phyloP scores from a whole-genome alignment of 768 basidiomycete species.

The Sporobolomyces phaffii region DNA sequence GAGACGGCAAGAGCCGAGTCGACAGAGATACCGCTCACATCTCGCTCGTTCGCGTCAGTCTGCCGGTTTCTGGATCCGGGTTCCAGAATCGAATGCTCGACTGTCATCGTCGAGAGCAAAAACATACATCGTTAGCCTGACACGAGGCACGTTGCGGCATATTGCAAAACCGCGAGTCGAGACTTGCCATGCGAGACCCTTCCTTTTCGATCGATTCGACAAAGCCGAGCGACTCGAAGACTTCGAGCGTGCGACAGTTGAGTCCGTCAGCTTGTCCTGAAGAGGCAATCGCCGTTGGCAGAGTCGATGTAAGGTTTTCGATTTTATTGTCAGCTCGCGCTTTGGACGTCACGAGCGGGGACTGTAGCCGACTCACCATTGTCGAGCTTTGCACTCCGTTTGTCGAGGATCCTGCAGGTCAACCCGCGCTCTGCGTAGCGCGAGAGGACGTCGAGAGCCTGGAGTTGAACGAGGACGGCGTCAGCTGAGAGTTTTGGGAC shows the following conservation, averaged over 20 bases:
- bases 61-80: conserved; percentile 34
- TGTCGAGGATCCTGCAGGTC: conserved; percentile 38
- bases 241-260: conserved; percentile 41
- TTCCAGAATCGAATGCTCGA: conserved; percentile 40
- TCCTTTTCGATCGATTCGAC: conserved; percentile 39
- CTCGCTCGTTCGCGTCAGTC: conserved; percentile 28
- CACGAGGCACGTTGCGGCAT: too few species aligned
- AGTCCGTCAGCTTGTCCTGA: conserved; percentile 43
- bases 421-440: conserved; percentile 25
- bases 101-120: not conserved
- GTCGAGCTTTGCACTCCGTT: conserved; percentile 39
- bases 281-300: not conserved
- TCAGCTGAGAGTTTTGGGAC: not conserved
- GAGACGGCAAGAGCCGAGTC: not conserved
- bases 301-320: too few species aligned
- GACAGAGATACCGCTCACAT: conserved; percentile 9
- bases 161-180: too few species aligned
- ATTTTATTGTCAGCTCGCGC: not conserved
- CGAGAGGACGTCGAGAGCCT: conserved; percentile 22
- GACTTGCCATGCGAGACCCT: conserved; percentile 33
- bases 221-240: conserved; percentile 41
- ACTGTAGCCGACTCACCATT: too few species aligned
- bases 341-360: too few species aligned
- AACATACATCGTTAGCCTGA: too few species aligned
- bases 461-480: not conserved